Evolutionary conservation across 768 basidiomycete species (phyloP).

Genomic region (Polyporus arcularius): DNA sequence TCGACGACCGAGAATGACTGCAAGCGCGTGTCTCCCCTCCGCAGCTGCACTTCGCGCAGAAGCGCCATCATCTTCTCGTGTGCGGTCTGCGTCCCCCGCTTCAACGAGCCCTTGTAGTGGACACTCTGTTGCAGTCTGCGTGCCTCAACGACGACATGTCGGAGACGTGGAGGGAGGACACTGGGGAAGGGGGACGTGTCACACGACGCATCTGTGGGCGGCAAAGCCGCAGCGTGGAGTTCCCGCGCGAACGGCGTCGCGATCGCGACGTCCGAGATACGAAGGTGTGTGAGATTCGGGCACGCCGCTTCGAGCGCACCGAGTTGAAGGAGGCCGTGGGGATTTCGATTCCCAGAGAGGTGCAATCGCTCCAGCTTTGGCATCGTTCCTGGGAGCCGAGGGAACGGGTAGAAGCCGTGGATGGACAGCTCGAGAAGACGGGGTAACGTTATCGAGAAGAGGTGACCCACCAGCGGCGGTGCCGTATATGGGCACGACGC

Average conservation of each 20-base stretch:
- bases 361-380: slow-evolving; percentile 45
- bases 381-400: slow-evolving; percentile 32
- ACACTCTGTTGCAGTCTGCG: background rate
- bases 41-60: slow-evolving; percentile 8
- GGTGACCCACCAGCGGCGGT: slow-evolving; percentile 40
- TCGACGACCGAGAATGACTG: background rate
- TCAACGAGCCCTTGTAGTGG: background rate
- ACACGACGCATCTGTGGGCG: background rate
- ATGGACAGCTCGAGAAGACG: slow-evolving; percentile 42
- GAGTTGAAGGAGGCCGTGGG: slow-evolving; percentile 45
- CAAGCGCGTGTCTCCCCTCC: background rate
- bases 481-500: slow-evolving; percentile 35
- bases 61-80: slow-evolving; percentile 17
- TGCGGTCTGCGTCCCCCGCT: slow-evolving; percentile 6
- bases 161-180: slow-evolving; percentile 5
- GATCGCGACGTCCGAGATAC: slow-evolving; percentile 44
- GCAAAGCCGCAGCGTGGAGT: slow-evolving; percentile 31
- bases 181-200: background rate
- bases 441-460: slow-evolving; percentile 47
- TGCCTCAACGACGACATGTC: slow-evolving; percentile 3
- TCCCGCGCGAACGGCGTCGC: slow-evolving; percentile 46
- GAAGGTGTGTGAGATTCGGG: slow-evolving; percentile 41
- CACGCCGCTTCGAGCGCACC: slow-evolving; percentile 41
- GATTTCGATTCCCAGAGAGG: slow-evolving; percentile 52
- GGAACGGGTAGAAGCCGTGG: slow-evolving; percentile 53